These are phyloP conservation scores for Litsea cubeba DNA, from an alignment of 164 flowering plant genomes.

Conservation along the genomic window DNA sequence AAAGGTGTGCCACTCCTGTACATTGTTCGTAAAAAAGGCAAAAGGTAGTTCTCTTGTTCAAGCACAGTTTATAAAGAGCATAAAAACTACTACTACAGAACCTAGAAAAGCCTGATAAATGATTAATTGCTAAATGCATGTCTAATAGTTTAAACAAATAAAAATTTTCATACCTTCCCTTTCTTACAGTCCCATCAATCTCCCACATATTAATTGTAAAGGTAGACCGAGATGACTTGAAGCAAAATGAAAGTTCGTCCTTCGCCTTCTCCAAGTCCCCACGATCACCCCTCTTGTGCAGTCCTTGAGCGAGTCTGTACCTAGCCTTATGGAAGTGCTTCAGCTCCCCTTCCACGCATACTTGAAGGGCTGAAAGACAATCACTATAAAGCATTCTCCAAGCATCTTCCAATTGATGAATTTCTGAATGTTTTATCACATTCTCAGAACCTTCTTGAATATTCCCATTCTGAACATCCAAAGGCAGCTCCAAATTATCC, in stretches of 20 bases:
- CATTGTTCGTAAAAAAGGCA: background rate
- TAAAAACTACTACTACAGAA: background rate
- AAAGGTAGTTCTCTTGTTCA: background rate
- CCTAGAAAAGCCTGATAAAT: background rate
- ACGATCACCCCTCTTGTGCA: slow-evolving; percentile 58
- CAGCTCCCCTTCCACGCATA: slow-evolving; percentile 92
- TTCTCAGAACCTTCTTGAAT: slow-evolving; percentile 19
- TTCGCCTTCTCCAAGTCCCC: slow-evolving; percentile 83
- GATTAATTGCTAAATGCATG: background rate
- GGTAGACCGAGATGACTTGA: slow-evolving; percentile 91
- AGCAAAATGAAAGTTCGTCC: slow-evolving; percentile 94
- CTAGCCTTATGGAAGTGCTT: slow-evolving; percentile 98
- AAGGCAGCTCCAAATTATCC: slow-evolving; percentile 19
- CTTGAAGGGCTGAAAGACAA: slow-evolving; percentile 82
- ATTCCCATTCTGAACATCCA: slow-evolving; percentile 21
- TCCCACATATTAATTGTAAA: slow-evolving; percentile 99
- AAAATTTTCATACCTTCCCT: slow-evolving; percentile 67
- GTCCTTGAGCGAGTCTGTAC: slow-evolving; percentile 89
- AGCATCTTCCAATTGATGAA: slow-evolving; percentile 38
- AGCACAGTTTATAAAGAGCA: background rate
- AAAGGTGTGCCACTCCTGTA: background rate
- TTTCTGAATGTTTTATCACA: slow-evolving; percentile 25
- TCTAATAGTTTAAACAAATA: background rate
- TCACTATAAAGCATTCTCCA: slow-evolving; percentile 78
- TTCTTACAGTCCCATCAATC: slow-evolving; percentile 91